Evolutionary conservation across 108 stramenopile genomes (phyloP).

Genomic region (Cyclotella baltica): DNA sequence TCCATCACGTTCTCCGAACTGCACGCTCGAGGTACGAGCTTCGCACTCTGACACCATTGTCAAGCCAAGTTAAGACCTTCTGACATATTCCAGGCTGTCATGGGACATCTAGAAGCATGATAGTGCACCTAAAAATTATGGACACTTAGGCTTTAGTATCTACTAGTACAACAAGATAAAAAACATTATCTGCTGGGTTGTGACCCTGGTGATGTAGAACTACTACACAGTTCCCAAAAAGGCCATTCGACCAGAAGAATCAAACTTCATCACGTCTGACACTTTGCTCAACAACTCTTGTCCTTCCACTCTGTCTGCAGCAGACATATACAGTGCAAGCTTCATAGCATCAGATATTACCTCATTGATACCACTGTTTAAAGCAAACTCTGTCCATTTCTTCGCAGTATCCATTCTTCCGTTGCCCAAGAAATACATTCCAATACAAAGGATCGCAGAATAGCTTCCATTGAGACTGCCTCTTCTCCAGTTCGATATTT

Average conservation of each 20-base stretch:
- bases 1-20: too few relatives aligned
- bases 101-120: too few relatives aligned
- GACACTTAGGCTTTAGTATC: too few relatives aligned
- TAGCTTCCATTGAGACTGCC: conserved; percentile 51
- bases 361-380: conserved; percentile 35
- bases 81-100: too few relatives aligned
- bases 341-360: conserved; percentile 47
- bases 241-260: conserved; percentile 12
- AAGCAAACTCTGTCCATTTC: conserved; percentile 18
- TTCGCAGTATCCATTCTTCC: conserved; percentile 57
- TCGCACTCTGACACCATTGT: too few relatives aligned
- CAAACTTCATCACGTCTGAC: conserved; percentile 26
- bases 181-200: too few relatives aligned
- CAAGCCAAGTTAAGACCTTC: too few relatives aligned
- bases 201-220: neutral
- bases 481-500: conserved; percentile 67
- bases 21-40: too few relatives aligned
- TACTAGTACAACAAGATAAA: too few relatives aligned
- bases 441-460: conserved; percentile 64
- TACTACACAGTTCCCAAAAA: conserved; percentile 18
- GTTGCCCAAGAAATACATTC: conserved; percentile 72
- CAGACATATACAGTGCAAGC: conserved; percentile 35
- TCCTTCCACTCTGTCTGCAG: conserved; percentile 33
- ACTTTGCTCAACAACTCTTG: conserved; percentile 22
- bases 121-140: too few relatives aligned